These are phyloP conservation scores for Azolla pinnata DNA, from an alignment of 75 land plant genomes.

Conservation along the genomic window DNA sequence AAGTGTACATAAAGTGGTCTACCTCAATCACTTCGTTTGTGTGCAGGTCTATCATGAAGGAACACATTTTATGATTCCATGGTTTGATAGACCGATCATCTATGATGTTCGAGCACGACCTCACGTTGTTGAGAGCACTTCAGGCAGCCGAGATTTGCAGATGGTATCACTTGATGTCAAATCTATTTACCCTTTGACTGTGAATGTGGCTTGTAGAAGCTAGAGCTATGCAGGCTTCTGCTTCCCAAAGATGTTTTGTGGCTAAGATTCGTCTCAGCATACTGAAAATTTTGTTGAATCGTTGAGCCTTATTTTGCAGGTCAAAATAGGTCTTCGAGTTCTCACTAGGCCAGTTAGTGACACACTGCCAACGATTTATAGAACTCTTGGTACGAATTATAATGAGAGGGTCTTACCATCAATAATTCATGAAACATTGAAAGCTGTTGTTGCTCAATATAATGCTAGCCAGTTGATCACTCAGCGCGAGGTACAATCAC, in stretches of 20 bases:
- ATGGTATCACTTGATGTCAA: no score
- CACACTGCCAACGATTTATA: conserved; percentile 59
- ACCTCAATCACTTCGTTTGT: neutral
- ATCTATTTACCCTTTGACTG: no score
- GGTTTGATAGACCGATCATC: conserved; percentile 91
- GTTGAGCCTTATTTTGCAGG: no score
- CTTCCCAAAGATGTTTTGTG: no score
- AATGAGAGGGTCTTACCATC: conserved; percentile 76
- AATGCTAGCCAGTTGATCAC: conserved; percentile 86
- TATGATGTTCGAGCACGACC: conserved; percentile 94
- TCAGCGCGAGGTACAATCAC: conserved; percentile 61
- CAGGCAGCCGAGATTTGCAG: conserved; percentile 89
- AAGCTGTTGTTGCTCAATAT: conserved; percentile 84
- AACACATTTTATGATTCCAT: conserved; percentile 83
- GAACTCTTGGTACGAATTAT: conserved; percentile 60
- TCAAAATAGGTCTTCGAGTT: conserved; percentile 69
- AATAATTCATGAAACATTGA: conserved; percentile 68
- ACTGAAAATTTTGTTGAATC: no score
- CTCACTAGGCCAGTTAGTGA: conserved; percentile 62
- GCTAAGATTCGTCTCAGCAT: no score
- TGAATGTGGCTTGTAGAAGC: no score
- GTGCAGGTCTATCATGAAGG: conserved; percentile 91
- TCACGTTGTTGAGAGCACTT: conserved; percentile 83
- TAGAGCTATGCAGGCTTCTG: no score
- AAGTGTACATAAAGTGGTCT: neutral